These are phyloP conservation scores for Oldenlandia corymbosa DNA, from an alignment of 257 asterid genomes.

Conservation along the genomic window DNA sequence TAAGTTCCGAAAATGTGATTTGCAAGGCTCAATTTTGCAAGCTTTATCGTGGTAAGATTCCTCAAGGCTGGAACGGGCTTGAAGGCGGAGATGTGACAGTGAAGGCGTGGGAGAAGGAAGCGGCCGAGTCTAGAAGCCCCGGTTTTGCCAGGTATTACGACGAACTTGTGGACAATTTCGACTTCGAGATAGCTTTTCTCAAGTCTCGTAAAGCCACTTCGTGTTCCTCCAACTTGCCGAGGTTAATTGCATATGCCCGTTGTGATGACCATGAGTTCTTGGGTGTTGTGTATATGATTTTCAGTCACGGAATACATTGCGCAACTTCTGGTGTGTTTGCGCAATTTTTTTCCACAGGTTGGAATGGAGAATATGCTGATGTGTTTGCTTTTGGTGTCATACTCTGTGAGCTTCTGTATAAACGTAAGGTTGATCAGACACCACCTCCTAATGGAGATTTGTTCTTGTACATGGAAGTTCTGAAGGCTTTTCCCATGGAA, in stretches of 20 bases:
- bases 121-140: too few species aligned
- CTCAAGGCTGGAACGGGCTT: too few species aligned
- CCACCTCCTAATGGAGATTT: background rate
- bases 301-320: background rate
- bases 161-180: background rate
- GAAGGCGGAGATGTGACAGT: too few species aligned
- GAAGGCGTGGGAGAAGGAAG: too few species aligned
- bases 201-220: background rate
- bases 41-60: too few species aligned
- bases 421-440: background rate
- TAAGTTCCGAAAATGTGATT: too few species aligned
- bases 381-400: background rate
- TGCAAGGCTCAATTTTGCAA: too few species aligned
- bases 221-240: background rate
- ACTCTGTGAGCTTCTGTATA: background rate
- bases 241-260: background rate
- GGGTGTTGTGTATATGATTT: slow-evolving; percentile 4
- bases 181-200: background rate
- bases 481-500: background rate
- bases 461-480: background rate
- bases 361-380: background rate
- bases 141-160: too few species aligned
- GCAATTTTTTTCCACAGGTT: too few species aligned
- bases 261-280: background rate
- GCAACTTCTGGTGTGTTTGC: background rate